phyloP scores from a whole-genome alignment of 352 stramenopile genomes.

The Aphanomyces astaci region DNA sequence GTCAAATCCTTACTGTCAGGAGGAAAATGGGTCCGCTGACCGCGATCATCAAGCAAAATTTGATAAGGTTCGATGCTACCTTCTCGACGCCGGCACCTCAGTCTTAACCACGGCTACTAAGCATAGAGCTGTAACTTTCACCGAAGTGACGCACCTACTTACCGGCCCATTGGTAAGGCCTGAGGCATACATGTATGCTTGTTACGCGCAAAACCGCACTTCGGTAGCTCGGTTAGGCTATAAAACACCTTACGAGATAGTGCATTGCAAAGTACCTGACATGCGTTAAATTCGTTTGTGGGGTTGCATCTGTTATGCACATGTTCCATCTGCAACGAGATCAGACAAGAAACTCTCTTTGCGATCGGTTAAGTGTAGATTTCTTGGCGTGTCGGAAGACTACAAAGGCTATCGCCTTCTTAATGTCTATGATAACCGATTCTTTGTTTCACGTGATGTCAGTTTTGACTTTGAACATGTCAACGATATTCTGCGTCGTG shows the following conservation, averaged over 20 bases:
- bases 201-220: neutral
- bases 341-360: neutral
- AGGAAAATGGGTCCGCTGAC: conserved; percentile 2
- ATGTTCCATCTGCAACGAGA: neutral
- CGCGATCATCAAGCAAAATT: conserved; percentile 3
- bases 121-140: conserved; percentile 4
- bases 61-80: neutral
- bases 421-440: too few species aligned
- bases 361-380: neutral
- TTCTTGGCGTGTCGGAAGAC: neutral
- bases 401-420: conserved; percentile 15
- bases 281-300: neutral
- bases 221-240: neutral
- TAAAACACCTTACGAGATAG: conserved; percentile 1
- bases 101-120: conserved; percentile 10
- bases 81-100: conserved; percentile 1
- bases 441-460: too few species aligned
- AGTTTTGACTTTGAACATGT: too few species aligned
- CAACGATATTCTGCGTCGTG: too few species aligned
- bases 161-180: neutral
- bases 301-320: conserved; percentile 1
- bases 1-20: conserved; percentile 8
- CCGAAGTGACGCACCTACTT: neutral
- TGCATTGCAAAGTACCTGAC: neutral
- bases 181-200: neutral